Evolutionary conservation across 2,329 filamentous ascomycete species (phyloP).

Genomic region (Epichloe sp.): DNA sequence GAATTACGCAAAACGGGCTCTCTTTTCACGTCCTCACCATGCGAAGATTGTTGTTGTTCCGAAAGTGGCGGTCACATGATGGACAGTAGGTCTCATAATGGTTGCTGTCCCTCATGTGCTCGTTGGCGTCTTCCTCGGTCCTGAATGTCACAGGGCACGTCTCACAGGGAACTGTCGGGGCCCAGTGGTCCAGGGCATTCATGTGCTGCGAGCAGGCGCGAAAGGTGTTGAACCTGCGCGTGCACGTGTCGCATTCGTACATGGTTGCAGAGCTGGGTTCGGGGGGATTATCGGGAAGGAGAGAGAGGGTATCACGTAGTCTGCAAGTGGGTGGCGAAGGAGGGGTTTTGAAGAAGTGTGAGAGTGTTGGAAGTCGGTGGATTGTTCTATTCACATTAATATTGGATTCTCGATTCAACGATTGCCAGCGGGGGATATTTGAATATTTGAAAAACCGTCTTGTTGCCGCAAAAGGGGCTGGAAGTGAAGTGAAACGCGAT

Average conservation of each 20-base stretch:
- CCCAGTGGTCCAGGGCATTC: conserved; percentile 16
- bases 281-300: too few relatives aligned
- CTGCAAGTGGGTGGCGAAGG: too few relatives aligned
- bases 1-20: background rate
- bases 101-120: conserved; percentile 14
- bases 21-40: conserved; percentile 15
- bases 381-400: too few relatives aligned
- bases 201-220: background rate
- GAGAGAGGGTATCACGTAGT: too few relatives aligned
- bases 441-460: too few relatives aligned
- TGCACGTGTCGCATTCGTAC: conserved; percentile 1
- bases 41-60: conserved; percentile 15
- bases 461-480: too few relatives aligned
- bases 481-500: too few relatives aligned
- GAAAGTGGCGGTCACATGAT: conserved; percentile 21
- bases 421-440: too few relatives aligned
- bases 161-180: conserved; percentile 12
- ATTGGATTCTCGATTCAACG: too few relatives aligned
- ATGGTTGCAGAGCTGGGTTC: background rate
- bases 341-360: too few relatives aligned
- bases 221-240: background rate
- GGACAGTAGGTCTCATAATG: conserved; percentile 20
- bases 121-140: conserved; percentile 8
- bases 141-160: conserved; percentile 10
- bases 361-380: too few relatives aligned